Conservation (phyloP, 78 protist species). For the Bigelowiella natans region DNA sequence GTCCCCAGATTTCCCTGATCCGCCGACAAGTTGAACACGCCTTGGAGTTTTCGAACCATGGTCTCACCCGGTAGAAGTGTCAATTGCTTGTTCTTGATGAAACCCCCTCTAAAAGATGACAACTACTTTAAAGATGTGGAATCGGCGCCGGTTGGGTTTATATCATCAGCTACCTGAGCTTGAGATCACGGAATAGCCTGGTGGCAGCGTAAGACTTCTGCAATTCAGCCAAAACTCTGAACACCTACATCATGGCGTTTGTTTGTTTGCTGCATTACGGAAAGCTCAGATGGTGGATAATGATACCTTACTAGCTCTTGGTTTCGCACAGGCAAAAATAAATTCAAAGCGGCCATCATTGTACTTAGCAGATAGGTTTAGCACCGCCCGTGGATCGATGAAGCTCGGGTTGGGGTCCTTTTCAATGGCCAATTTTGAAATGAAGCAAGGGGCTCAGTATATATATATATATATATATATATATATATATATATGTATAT, state of each 20-base stretch:
- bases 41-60: not conserved
- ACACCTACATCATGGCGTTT: too few species aligned
- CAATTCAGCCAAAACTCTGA: not conserved
- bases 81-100: conserved; percentile 29
- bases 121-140: too few species aligned
- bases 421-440: too few species aligned
- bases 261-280: too few species aligned
- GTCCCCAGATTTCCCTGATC: conserved; percentile 58
- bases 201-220: not conserved
- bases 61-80: conserved; percentile 47
- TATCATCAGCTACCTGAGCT: too few species aligned
- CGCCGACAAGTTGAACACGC: conserved; percentile 52
- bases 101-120: not conserved
- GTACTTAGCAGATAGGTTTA: conserved; percentile 35
- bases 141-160: too few species aligned
- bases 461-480: too few species aligned
- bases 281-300: too few species aligned
- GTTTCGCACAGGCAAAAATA: conserved; percentile 40
- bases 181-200: not conserved
- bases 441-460: too few species aligned
- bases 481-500: too few species aligned
- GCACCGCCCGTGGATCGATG: conserved; percentile 49
- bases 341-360: conserved; percentile 42
- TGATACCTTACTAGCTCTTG: not conserved
- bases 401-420: conserved; percentile 22